Conservation (phyloP, 1,284 basidiomycete species). For the Acaromyces ingoldii region DNA sequence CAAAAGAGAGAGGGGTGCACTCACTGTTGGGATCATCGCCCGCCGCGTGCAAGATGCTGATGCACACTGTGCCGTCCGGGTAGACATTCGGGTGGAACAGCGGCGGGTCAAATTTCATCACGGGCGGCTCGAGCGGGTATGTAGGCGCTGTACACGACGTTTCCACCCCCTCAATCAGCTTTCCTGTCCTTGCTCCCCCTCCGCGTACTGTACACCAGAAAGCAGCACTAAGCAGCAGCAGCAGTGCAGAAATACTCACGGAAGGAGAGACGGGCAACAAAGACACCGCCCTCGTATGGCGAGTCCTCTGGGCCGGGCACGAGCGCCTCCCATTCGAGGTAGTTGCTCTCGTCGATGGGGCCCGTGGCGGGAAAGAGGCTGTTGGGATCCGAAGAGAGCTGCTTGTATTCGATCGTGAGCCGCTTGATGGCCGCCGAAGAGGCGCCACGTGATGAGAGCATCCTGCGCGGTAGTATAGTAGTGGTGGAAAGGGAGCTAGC, state of each 20-base stretch:
- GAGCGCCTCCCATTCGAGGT: conserved; percentile 96
- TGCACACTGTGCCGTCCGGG: conserved; percentile 91
- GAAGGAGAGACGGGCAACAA: conserved; percentile 84
- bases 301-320: conserved; percentile 95
- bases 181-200: background rate
- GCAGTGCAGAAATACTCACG: conserved; percentile 60
- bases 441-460: conserved; percentile 5
- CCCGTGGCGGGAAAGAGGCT: conserved; percentile 57
- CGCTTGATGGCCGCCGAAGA: conserved; percentile 44
- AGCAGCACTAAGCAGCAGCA: background rate
- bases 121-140: conserved; percentile 50
- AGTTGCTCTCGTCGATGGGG: conserved; percentile 86
- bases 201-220: background rate
- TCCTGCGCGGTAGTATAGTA: too few species aligned
- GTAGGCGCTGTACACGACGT: conserved; percentile 25
- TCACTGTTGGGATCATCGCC: conserved; percentile 69
- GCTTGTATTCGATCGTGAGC: conserved; percentile 51
- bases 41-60: conserved; percentile 94
- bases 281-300: conserved; percentile 96
- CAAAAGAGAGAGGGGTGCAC: background rate
- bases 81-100: conserved; percentile 97
- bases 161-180: background rate
- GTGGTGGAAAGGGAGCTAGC: too few species aligned
- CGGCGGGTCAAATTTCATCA: conserved; percentile 94
- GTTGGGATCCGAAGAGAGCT: conserved; percentile 46